phyloP scores from a whole-genome alignment of 306 rosid species.

The Heteromeles arbutifolia region DNA sequence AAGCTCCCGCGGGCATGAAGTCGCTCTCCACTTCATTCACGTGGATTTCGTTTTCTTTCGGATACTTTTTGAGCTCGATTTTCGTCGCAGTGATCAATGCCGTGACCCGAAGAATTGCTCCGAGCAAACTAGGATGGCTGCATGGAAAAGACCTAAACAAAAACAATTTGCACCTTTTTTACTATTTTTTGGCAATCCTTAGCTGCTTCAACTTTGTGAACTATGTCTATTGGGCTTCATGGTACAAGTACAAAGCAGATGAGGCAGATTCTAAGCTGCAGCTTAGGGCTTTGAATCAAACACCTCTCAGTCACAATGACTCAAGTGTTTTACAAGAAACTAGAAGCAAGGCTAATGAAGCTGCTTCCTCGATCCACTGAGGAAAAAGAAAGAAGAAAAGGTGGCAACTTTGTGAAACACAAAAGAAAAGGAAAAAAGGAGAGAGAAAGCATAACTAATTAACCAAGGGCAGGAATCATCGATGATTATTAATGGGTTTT shows the following conservation, averaged over 20 bases:
- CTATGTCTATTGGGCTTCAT: slow-evolving; percentile 58
- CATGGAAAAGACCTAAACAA: slow-evolving; percentile 48
- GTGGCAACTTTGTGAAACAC: slow-evolving; percentile 13
- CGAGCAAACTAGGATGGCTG: slow-evolving; percentile 60
- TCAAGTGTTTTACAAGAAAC: slow-evolving; percentile 13
- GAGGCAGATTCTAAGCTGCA: slow-evolving; percentile 6
- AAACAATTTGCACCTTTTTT: slow-evolving; percentile 56
- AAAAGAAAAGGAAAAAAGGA: background rate
- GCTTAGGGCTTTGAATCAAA: background rate
- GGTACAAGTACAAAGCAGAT: slow-evolving; percentile 70
- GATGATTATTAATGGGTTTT: background rate
- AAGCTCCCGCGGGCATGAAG: slow-evolving; percentile 68
- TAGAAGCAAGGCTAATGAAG: slow-evolving; percentile 21
- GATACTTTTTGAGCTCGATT: slow-evolving; percentile 58
- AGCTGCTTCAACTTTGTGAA: slow-evolving; percentile 59
- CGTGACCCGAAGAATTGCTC: slow-evolving; percentile 43
- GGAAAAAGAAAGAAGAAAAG: slow-evolving; percentile 2
- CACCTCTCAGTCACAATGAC: slow-evolving; percentile 9
- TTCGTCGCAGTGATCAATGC: slow-evolving; percentile 54
- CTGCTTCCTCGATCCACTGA: background rate
- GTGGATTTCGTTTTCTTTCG: slow-evolving; percentile 57
- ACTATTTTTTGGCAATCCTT: slow-evolving; percentile 72
- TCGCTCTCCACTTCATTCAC: slow-evolving; percentile 74
- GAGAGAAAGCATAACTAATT: background rate
- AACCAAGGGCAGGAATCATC: background rate